Evolutionary conservation across 352 stramenopile species (phyloP).

Genomic region (Globisporangium nodosum): DNA sequence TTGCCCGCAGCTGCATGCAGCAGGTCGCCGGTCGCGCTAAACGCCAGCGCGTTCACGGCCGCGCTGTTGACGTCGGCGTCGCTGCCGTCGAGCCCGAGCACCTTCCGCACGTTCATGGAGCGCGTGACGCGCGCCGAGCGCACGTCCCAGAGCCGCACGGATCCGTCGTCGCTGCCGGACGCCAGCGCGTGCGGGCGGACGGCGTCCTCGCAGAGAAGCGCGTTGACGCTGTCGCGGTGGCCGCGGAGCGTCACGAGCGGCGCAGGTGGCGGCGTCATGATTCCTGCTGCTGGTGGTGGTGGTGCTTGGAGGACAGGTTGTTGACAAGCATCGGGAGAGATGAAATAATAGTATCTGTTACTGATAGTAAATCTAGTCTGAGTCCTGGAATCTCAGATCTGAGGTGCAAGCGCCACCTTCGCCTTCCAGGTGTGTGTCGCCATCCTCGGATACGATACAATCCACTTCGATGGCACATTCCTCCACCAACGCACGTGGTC

Average conservation of each 20-base stretch:
- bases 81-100: slow-evolving; percentile 22
- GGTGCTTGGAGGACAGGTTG: too few relatives aligned
- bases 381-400: too few relatives aligned
- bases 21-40: slow-evolving; percentile 31
- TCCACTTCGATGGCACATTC: too few relatives aligned
- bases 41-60: slow-evolving; percentile 66
- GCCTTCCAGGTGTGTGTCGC: too few relatives aligned
- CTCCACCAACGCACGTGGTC: too few relatives aligned
- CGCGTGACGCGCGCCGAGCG: slow-evolving; percentile 46
- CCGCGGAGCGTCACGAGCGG: slow-evolving; percentile 43
- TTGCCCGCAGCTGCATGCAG: slow-evolving; percentile 55
- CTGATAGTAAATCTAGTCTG: too few relatives aligned
- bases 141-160: slow-evolving; percentile 65
- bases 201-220: slow-evolving; percentile 50
- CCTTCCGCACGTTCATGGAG: slow-evolving; percentile 61
- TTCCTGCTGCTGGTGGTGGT: too few relatives aligned
- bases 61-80: slow-evolving; percentile 24
- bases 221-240: slow-evolving; percentile 54
- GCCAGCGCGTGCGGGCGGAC: slow-evolving; percentile 44
- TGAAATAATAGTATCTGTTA: too few relatives aligned
- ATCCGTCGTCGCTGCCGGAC: slow-evolving; percentile 66
- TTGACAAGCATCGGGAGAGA: too few relatives aligned
- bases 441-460: too few relatives aligned
- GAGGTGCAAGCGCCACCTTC: too few relatives aligned
- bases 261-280: slow-evolving; percentile 4